Conservation (phyloP, 352 stramenopile species). For the Phytopythium cucurbitacearum region DNA sequence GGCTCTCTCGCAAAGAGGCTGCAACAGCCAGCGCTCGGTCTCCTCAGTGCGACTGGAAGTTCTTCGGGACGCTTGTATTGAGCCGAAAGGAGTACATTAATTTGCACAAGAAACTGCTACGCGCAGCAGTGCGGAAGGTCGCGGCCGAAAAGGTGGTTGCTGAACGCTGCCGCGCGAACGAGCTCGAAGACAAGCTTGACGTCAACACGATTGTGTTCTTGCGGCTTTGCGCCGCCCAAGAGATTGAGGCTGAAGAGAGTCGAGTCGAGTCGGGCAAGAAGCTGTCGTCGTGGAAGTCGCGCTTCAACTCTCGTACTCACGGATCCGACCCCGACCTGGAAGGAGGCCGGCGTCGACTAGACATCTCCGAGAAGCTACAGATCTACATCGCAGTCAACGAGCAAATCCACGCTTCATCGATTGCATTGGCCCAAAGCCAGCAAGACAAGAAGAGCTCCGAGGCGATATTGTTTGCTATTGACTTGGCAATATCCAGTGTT, state of each 20-base stretch:
- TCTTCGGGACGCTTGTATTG: constrained; percentile 54
- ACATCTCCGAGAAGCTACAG: constrained; percentile 41
- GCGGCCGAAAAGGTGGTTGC: constrained; percentile 36
- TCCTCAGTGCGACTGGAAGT: constrained; percentile 45
- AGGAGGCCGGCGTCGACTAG: constrained; percentile 14
- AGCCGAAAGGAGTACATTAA: constrained; percentile 68
- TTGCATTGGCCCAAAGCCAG: constrained; percentile 36
- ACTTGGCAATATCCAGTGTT: constrained; percentile 63
- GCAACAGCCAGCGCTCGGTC: background rate
- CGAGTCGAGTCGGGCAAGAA: constrained; percentile 68
- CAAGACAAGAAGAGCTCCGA: constrained; percentile 40
- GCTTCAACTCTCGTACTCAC: constrained; percentile 38
- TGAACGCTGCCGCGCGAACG: constrained; percentile 41
- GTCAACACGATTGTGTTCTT: constrained; percentile 85
- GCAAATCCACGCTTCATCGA: constrained; percentile 56
- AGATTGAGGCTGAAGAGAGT: constrained; percentile 62
- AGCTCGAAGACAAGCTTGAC: constrained; percentile 68
- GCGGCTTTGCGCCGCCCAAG: constrained; percentile 51
- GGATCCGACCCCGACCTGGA: constrained; percentile 8
- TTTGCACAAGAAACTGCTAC: constrained; percentile 69
- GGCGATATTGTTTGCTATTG: constrained; percentile 59
- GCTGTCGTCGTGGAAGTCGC: constrained; percentile 61
- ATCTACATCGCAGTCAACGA: constrained; percentile 55
- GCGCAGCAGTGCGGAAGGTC: constrained; percentile 51
- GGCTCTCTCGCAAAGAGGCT: background rate